These are phyloP conservation scores for Pyrenophora teres DNA, from an alignment of 2,329 filamentous ascomycete species.

Conservation along the genomic window DNA sequence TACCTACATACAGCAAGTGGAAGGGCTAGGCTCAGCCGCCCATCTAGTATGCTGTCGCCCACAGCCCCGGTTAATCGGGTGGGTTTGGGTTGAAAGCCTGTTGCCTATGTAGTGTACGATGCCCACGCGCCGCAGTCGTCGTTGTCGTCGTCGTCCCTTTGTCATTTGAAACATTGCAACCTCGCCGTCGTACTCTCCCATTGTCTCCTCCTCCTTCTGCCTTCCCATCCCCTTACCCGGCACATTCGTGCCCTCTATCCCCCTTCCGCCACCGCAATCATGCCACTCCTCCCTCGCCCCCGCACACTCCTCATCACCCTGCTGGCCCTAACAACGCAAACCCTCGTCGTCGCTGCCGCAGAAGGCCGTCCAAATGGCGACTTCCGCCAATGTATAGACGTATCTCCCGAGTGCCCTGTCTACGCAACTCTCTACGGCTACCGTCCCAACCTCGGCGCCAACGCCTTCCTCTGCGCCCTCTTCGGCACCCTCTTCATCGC, in stretches of 20 bases:
- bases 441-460: constrained; percentile 45
- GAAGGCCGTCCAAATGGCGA: constrained; percentile 26
- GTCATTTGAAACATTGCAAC: neutral
- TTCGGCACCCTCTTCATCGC: constrained; percentile 26
- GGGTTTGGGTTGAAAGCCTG: too few species aligned
- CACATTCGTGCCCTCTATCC: too few species aligned
- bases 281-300: constrained; percentile 9
- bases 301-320: neutral
- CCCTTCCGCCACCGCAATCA: constrained; percentile 1
- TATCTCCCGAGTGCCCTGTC: constrained; percentile 37
- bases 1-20: too few species aligned
- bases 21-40: too few species aligned
- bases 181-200: too few species aligned
- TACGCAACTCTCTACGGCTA: constrained; percentile 49
- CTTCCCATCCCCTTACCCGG: too few species aligned
- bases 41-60: too few species aligned
- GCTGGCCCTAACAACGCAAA: constrained; percentile 11
- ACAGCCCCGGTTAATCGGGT: too few species aligned
- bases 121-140: too few species aligned
- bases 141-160: neutral
- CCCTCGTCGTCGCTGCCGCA: constrained; percentile 19
- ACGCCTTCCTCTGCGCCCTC: constrained; percentile 45
- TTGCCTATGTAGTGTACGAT: too few species aligned
- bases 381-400: constrained; percentile 30
- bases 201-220: too few species aligned